A percentile compares a stretch with the other conserved stretches of the same genome.
Evolutionary conservation across 1,284 basidiomycete genomes (phyloP).

Genomic region (Cerrena zonata): DNA sequence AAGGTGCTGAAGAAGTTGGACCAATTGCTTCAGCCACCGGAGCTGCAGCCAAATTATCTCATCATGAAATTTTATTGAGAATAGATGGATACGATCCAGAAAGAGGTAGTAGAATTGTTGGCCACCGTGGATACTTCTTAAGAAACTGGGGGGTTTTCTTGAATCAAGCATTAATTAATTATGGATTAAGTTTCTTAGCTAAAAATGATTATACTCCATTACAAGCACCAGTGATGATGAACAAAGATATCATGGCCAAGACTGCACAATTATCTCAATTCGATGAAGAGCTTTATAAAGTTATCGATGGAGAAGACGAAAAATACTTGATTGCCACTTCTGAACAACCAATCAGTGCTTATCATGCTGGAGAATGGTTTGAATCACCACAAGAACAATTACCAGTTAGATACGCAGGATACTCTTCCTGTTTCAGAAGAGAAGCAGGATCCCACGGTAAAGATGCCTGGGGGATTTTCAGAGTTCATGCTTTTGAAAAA

Average conservation of each 20-base stretch:
- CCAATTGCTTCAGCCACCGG: constrained; percentile 62
- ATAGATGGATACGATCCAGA: constrained; percentile 95
- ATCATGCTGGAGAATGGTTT: constrained; percentile 95
- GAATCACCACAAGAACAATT: constrained; percentile 87
- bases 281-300: constrained; percentile 97
- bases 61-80: constrained; percentile 92
- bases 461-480: constrained; percentile 99
- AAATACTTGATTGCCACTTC: constrained; percentile 99
- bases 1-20: constrained; percentile 64
- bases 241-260: constrained; percentile 94
- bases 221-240: constrained; percentile 98
- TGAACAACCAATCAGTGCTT: constrained; percentile 95
- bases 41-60: constrained; percentile 92
- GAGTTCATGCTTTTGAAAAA: constrained; percentile 99
- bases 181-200: constrained; percentile 90
- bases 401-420: constrained; percentile 80
- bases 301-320: constrained; percentile 89
- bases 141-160: constrained; percentile 94
- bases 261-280: constrained; percentile 97
- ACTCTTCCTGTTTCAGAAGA: constrained; percentile 97
- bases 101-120: constrained; percentile 88
- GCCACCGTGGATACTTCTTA: constrained; percentile 94
- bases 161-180: constrained; percentile 93
- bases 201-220: constrained; percentile 86
- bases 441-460: constrained; percentile 95